phyloP scores from a whole-genome alignment of 2,329 filamentous ascomycete species.

The Ophiostoma sp. region DNA sequence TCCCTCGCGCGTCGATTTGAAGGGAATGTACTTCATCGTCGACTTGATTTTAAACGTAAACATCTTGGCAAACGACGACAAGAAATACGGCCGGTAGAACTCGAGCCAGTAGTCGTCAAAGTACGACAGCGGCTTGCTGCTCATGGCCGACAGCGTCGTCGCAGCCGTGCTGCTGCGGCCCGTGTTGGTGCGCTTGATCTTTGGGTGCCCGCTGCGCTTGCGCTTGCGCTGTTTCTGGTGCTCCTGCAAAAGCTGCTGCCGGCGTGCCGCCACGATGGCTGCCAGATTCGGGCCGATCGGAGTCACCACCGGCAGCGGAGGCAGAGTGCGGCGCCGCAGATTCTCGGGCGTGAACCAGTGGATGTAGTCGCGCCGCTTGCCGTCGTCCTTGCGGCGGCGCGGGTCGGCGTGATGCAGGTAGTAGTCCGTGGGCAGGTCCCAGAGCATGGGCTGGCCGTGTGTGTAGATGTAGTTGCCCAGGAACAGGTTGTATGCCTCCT shows the following conservation, averaged over 20 bases:
- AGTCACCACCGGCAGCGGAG: conserved; percentile 36
- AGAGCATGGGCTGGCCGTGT: conserved; percentile 87
- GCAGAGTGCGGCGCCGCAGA: conserved; percentile 59
- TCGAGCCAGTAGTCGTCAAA: conserved; percentile 97
- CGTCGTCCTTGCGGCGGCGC: conserved; percentile 55
- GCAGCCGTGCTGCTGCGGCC: not conserved
- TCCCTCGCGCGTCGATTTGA: conserved; percentile 65
- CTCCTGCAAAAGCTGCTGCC: conserved; percentile 15
- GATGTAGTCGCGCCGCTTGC: conserved; percentile 59
- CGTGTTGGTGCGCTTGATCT: not conserved
- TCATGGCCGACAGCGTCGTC: conserved; percentile 30
- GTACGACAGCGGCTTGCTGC: conserved; percentile 47
- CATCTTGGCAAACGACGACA: conserved; percentile 88
- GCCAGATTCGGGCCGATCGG: conserved; percentile 46
- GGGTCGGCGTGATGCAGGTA: conserved; percentile 91
- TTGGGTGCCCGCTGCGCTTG: conserved; percentile 8
- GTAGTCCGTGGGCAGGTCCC: conserved; percentile 93
- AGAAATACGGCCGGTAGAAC: conserved; percentile 82
- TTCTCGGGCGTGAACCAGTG: conserved; percentile 77
- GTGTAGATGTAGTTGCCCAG: conserved; percentile 90
- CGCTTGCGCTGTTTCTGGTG: conserved; percentile 14
- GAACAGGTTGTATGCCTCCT: conserved; percentile 97
- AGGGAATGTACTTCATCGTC: conserved; percentile 74
- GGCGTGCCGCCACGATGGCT: conserved; percentile 7
- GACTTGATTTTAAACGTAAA: conserved; percentile 91